A percentile compares a stretch with the other conserved stretches of the same genome.
phyloP scores from a whole-genome alignment of 202 grass and related monocot genomes.

The Saccharum hybrid region DNA sequence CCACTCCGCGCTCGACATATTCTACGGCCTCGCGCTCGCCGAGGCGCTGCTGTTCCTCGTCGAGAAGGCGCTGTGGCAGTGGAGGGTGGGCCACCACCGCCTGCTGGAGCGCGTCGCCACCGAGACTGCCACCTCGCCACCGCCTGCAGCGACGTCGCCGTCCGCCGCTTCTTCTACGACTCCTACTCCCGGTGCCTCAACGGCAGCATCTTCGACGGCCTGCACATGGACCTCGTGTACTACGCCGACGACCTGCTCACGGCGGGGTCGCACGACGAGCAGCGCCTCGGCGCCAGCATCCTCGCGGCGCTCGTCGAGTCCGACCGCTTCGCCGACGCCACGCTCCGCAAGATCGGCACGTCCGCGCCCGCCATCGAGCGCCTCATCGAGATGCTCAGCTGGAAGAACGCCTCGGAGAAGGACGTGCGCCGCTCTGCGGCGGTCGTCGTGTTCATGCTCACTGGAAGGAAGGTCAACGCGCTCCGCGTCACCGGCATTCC shows the following conservation, averaged over 20 bases:
- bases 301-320: slow-evolving; percentile 49
- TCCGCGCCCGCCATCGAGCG: slow-evolving; percentile 48
- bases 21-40: too few species aligned
- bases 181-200: slow-evolving; percentile 63
- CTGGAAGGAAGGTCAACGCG: slow-evolving; percentile 44
- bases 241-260: slow-evolving; percentile 61
- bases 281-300: slow-evolving; percentile 49
- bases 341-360: slow-evolving; percentile 57
- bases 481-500: slow-evolving; percentile 56
- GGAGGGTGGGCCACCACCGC: slow-evolving; percentile 46
- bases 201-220: slow-evolving; percentile 63
- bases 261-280: slow-evolving; percentile 36
- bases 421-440: slow-evolving; percentile 57
- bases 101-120: slow-evolving; percentile 52
- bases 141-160: slow-evolving; percentile 38
- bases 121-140: slow-evolving; percentile 52
- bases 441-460: slow-evolving; percentile 57
- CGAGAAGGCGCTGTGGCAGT: slow-evolving; percentile 74
- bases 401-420: slow-evolving; percentile 52
- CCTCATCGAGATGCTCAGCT: slow-evolving; percentile 78
- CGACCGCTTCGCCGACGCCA: slow-evolving; percentile 47
- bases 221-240: slow-evolving; percentile 68
- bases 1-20: too few species aligned
- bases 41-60: too few species aligned
- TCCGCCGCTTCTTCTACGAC: slow-evolving; percentile 78